These are phyloP conservation scores for Rhizoclosmatium sp. DNA, from an alignment of 192 early-diverging fungal species.

Conservation along the genomic window DNA sequence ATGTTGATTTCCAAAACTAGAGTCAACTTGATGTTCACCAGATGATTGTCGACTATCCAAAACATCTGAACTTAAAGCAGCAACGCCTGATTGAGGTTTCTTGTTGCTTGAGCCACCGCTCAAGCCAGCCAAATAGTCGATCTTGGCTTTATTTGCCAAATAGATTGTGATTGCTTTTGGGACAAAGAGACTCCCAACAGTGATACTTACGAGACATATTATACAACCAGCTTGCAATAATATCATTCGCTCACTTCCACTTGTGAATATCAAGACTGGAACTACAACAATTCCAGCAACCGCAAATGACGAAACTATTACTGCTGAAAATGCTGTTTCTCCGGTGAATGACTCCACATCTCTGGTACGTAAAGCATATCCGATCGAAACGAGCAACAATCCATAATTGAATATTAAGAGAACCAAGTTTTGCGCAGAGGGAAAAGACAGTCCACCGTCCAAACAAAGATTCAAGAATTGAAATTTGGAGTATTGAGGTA, in stretches of 20 bases:
- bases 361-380: background rate
- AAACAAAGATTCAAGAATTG: too few relatives aligned
- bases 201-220: background rate
- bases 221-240: background rate
- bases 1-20: too few relatives aligned
- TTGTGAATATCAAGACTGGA: background rate
- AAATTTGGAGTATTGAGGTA: too few relatives aligned
- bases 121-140: background rate
- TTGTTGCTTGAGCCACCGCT: background rate
- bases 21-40: too few relatives aligned
- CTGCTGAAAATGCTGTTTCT: background rate
- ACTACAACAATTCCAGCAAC: background rate
- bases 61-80: too few relatives aligned
- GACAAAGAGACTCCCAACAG: background rate
- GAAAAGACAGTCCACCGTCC: too few relatives aligned
- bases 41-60: too few relatives aligned
- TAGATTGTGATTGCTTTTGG: background rate
- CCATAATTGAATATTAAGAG: background rate
- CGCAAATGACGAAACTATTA: background rate
- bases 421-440: background rate
- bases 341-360: slow-evolving; percentile 7
- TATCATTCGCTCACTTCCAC: background rate
- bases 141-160: background rate
- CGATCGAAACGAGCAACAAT: background rate
- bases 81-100: too few relatives aligned